Evolutionary conservation across 1,284 basidiomycete species (phyloP).

Genomic region (Peniophora sp.): DNA sequence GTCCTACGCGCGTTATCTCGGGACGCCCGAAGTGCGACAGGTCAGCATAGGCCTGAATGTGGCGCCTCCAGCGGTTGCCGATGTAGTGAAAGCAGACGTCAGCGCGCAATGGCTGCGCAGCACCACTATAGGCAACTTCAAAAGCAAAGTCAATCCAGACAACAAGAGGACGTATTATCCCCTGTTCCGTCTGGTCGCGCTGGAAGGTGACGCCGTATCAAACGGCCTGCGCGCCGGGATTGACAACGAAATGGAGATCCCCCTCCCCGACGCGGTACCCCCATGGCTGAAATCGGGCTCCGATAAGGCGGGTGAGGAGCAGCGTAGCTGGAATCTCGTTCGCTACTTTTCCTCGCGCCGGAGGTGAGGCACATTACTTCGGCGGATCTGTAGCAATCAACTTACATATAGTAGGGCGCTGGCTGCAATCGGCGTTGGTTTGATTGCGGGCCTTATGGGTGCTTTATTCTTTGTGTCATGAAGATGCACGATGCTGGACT

Average conservation of each 20-base stretch:
- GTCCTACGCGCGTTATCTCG: constrained; percentile 21
- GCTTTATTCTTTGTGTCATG: no score
- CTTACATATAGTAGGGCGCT: no score
- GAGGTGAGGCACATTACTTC: no score
- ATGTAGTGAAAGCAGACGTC: constrained; percentile 6
- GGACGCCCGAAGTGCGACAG: constrained; percentile 10
- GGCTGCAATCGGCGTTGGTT: no score
- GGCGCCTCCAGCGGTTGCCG: constrained; percentile 7
- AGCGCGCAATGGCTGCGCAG: constrained; percentile 18
- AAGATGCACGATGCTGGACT: no score
- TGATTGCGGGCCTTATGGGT: no score
- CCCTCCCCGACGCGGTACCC: constrained; percentile 20
- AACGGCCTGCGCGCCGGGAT: constrained; percentile 13
- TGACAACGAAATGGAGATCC: constrained; percentile 9
- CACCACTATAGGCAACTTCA: constrained; percentile 17
- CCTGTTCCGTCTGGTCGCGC: constrained; percentile 19
- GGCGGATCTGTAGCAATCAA: no score
- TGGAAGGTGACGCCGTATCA: constrained; percentile 12
- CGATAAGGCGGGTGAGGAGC: neutral
- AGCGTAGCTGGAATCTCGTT: no score
- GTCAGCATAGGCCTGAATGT: constrained; percentile 17
- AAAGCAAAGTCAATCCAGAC: constrained; percentile 13
- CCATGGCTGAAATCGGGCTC: constrained; percentile 13
- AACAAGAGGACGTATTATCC: constrained; percentile 18
- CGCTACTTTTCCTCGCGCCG: no score